A percentile compares a stretch with the other conserved stretches of the same genome.
These are phyloP conservation scores for Calophaca sinica DNA, from an alignment of 306 rosid genomes.

Conservation along the genomic window DNA sequence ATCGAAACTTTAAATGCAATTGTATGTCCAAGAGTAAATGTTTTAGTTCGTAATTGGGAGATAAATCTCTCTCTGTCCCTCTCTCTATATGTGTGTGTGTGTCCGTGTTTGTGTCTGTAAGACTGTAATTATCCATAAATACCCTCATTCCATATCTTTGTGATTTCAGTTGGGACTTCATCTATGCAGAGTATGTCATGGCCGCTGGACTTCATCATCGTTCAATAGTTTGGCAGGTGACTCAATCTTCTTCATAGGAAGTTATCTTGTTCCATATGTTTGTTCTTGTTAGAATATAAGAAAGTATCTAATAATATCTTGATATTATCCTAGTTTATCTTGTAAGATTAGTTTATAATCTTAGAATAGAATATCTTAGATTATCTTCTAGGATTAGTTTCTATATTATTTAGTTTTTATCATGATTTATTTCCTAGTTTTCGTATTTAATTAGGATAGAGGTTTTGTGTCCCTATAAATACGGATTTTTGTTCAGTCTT, in stretches of 20 bases:
- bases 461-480: too few relatives aligned
- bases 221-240: constrained; percentile 97
- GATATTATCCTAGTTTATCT: too few relatives aligned
- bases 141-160: constrained; percentile 39
- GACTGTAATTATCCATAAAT: background rate
- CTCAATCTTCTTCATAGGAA: constrained; percentile 36
- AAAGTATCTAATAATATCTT: too few relatives aligned
- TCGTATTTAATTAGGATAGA: too few relatives aligned
- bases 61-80: background rate
- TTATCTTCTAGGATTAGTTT: too few relatives aligned
- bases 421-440: too few relatives aligned
- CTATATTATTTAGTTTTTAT: too few relatives aligned
- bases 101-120: background rate
- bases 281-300: too few relatives aligned
- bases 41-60: constrained; percentile 28
- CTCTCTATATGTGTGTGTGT: background rate
- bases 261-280: constrained; percentile 4
- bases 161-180: constrained; percentile 95
- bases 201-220: constrained; percentile 94
- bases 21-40: constrained; percentile 5
- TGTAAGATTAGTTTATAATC: too few relatives aligned
- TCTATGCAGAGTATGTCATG: constrained; percentile 96
- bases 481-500: too few relatives aligned
- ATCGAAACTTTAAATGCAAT: constrained; percentile 20
- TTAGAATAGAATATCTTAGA: too few relatives aligned